phyloP scores from a whole-genome alignment of 2,329 filamentous ascomycete species.

The Stromatinia cepivora region DNA sequence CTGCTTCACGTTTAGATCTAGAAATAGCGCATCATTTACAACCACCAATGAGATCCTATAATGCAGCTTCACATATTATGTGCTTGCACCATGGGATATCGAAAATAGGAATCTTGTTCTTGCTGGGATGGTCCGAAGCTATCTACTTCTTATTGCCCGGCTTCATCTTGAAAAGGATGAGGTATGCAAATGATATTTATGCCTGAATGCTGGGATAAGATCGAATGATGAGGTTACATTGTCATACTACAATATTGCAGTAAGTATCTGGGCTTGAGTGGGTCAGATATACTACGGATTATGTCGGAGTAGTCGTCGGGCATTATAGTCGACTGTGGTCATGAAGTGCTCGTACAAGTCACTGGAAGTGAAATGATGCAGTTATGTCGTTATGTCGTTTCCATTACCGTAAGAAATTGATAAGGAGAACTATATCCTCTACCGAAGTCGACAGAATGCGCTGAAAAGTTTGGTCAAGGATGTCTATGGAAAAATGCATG shows the following conservation, averaged over 20 bases:
- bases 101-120: too few relatives aligned
- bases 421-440: too few relatives aligned
- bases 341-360: neutral
- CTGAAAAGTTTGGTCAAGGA: neutral
- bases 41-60: too few relatives aligned
- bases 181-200: too few relatives aligned
- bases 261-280: neutral
- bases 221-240: neutral
- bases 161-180: too few relatives aligned
- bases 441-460: fast-evolving
- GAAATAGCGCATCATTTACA: too few relatives aligned
- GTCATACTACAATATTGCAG: neutral
- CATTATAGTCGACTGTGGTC: neutral
- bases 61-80: too few relatives aligned
- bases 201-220: neutral
- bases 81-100: too few relatives aligned
- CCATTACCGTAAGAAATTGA: neutral
- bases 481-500: neutral
- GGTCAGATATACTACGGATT: neutral
- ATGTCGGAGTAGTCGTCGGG: too few relatives aligned
- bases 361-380: neutral
- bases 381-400: neutral
- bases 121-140: too few relatives aligned
- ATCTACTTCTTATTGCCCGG: too few relatives aligned
- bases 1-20: too few relatives aligned